Evolutionary conservation across 2,329 filamentous ascomycete species (phyloP), one percentile per base, ranked within the genome.

Genomic region (Arthrobotrys megalospora): DNA sequence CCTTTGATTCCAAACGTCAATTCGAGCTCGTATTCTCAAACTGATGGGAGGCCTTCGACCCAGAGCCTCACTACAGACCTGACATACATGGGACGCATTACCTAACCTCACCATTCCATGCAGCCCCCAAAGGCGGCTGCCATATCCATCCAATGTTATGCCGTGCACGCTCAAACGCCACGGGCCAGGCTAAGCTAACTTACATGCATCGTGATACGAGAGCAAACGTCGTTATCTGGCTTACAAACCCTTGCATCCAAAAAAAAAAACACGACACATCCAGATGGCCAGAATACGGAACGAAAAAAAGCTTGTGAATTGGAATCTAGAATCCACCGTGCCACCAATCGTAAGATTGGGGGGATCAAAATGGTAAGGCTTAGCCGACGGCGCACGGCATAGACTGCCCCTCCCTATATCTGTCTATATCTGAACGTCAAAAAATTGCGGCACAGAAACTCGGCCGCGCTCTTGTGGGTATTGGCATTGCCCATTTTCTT

Each of bases 121-220:
- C 36, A 60, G 36, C 55, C 55, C 53, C 55, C 36, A 36, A 43
- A 60, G 55, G 55, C 55, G 55, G 36, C 19, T 60, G 43, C 10
- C n/a, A 6, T 38, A 3, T 34, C 34, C 24, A 52, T 6, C 55
- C 36, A 60, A 60, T 43, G 21, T 28, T 19, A 43, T n/a, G 11
- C 12, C 21, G 55, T 60, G 36, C 7, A 43, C 55, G 32, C 34
- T 38, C n/a, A 55, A 60, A 60, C 36, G 55, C 55, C 55, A 60
- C 55, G 55, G 36, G 3, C 55, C 11, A 52, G 19, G 55, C 19
- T 60, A 60, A 60, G 55, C 55, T 60, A 60, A 60, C 55, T 60
- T 60, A 60, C 55, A 60, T 60, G 55, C 55, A 60, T 60, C 55
- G 36, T 60, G 55, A 60, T 60, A 60, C 55, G 55, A 60, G 55